These are phyloP conservation scores for Aspergillus unguis DNA, from an alignment of 2,329 filamentous ascomycete species.

Conservation along the genomic window DNA sequence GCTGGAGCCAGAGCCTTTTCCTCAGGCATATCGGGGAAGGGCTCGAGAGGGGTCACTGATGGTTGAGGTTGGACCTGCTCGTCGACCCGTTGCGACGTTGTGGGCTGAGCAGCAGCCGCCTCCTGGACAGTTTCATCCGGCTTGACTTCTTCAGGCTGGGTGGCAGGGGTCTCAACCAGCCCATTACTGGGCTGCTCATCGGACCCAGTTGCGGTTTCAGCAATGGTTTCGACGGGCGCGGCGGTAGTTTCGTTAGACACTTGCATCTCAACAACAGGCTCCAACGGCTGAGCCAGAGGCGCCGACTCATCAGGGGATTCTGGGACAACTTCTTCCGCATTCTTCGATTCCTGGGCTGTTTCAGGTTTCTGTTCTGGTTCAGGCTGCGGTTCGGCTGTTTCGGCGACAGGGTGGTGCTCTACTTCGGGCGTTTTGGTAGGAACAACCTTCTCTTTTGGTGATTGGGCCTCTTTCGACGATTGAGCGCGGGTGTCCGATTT, in stretches of 20 bases:
- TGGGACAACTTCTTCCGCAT: background rate
- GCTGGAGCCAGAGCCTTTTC: background rate
- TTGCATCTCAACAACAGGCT: background rate
- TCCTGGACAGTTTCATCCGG: background rate
- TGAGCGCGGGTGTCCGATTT: constrained; percentile 26
- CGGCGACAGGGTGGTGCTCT: constrained; percentile 5
- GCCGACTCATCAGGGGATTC: background rate
- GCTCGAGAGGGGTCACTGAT: constrained; percentile 1
- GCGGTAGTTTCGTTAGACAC: background rate
- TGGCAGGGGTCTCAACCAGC: background rate
- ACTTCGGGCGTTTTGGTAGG: constrained; percentile 7
- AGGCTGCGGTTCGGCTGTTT: constrained; percentile 2
- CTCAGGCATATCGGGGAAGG: background rate
- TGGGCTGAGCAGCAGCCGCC: background rate
- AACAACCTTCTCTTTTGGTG: constrained; percentile 22
- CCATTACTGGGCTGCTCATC: too few species aligned
- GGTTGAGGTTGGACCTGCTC: constrained; percentile 7
- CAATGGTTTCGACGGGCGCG: background rate
- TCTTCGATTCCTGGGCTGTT: background rate
- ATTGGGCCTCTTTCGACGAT: constrained; percentile 1
- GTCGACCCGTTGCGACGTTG: constrained; percentile 3
- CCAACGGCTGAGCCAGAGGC: background rate
- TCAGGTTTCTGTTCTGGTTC: constrained; percentile 5
- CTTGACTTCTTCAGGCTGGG: background rate
- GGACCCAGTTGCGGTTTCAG: constrained; percentile 9